Evolutionary conservation across 2,329 filamentous ascomycete genomes (phyloP).

Genomic region (Colletotrichum filicis): DNA sequence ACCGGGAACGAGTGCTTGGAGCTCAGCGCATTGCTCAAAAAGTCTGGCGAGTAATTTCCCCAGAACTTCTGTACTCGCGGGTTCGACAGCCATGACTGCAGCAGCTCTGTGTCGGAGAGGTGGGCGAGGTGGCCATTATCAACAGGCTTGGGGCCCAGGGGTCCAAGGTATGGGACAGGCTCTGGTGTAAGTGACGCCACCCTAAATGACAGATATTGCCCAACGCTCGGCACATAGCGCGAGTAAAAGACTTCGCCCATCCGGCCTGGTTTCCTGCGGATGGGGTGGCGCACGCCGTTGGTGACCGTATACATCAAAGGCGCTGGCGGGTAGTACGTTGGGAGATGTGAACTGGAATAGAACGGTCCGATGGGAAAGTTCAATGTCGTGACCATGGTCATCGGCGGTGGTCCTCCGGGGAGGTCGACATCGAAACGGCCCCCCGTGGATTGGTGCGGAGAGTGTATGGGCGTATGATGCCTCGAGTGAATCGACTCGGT

Average conservation of each 20-base stretch:
- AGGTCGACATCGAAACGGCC: slow-evolving; percentile 44
- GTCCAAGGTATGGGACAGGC: slow-evolving; percentile 73
- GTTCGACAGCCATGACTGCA: slow-evolving; percentile 90
- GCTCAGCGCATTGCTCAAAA: slow-evolving; percentile 73
- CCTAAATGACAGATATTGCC: slow-evolving; percentile 89
- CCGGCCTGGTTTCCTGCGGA: slow-evolving; percentile 87
- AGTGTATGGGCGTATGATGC: slow-evolving; percentile 37
- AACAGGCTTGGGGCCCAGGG: slow-evolving; percentile 55
- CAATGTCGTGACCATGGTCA: slow-evolving; percentile 45
- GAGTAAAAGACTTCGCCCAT: slow-evolving; percentile 94
- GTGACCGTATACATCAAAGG: slow-evolving; percentile 85
- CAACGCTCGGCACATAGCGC: slow-evolving; percentile 83
- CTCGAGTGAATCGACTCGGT: slow-evolving; percentile 44
- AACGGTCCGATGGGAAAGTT: slow-evolving; percentile 73
- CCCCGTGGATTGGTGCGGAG: slow-evolving; percentile 42
- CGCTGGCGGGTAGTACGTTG: slow-evolving; percentile 89
- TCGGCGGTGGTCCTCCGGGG: slow-evolving; percentile 51
- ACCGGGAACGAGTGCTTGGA: slow-evolving; percentile 86
- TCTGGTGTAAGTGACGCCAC: slow-evolving; percentile 77
- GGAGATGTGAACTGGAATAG: slow-evolving; percentile 83
- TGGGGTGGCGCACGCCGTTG: slow-evolving; percentile 82
- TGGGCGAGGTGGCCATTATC: slow-evolving; percentile 53
- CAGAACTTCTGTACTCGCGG: slow-evolving; percentile 87
- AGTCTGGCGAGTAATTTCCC: slow-evolving; percentile 74
- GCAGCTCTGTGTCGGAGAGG: slow-evolving; percentile 66